Evolutionary conservation across 495 filamentous ascomycete species (phyloP).

Genomic region (Daldinia decipiens): DNA sequence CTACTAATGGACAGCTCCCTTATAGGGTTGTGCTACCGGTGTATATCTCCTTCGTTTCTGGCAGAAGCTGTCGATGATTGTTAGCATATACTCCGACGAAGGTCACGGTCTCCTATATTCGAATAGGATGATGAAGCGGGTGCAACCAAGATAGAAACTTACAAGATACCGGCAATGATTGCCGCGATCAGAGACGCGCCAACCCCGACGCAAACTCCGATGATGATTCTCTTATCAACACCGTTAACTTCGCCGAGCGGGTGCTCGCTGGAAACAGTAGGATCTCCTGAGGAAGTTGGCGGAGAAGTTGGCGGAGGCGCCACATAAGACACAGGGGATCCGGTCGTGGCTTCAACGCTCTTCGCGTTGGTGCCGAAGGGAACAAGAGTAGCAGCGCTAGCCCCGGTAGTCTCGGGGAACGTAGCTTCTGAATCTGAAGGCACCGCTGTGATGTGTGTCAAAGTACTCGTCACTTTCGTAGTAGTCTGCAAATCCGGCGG

Average conservation of each 20-base stretch:
- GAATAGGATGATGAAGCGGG: not conserved
- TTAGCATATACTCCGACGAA: conserved; percentile 12
- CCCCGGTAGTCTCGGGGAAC: conserved; percentile 49
- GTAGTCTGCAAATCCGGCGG: conserved; percentile 58
- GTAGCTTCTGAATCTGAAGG: conserved; percentile 51
- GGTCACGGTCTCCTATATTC: not conserved
- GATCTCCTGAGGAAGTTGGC: conserved; percentile 13
- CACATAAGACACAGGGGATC: conserved; percentile 47
- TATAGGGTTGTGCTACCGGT: conserved; percentile 19
- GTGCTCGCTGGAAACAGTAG: conserved; percentile 17
- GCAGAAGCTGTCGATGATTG: conserved; percentile 23
- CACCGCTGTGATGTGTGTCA: conserved; percentile 52
- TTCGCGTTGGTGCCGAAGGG: conserved; percentile 54
- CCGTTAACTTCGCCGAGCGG: conserved; percentile 35
- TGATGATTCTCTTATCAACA: conserved; percentile 53
- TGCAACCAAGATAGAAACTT: conserved; percentile 27
- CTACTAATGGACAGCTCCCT: not conserved
- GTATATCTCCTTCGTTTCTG: conserved; percentile 31
- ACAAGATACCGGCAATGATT: conserved; percentile 50
- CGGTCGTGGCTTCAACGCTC: conserved; percentile 51
- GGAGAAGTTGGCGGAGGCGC: conserved; percentile 42
- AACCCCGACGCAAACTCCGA: conserved; percentile 57
- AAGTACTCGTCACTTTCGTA: conserved; percentile 44
- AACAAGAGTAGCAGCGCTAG: conserved; percentile 47
- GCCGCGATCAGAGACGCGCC: conserved; percentile 53